Conservation (phyloP, 2,329 filamentous ascomycete genomes). For the Penicillium sp. region DNA sequence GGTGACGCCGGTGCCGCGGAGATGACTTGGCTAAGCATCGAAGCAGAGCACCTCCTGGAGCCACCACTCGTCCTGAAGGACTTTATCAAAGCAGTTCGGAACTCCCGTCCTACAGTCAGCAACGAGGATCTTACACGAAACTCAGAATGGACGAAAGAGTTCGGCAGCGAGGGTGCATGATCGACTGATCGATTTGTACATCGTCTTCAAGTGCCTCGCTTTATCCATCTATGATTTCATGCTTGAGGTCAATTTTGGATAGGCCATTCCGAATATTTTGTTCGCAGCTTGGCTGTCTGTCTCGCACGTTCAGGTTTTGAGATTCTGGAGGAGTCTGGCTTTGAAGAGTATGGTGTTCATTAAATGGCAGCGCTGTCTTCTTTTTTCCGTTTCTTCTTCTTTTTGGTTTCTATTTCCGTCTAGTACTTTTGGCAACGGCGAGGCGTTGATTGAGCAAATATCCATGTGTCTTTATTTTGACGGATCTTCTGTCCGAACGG, state of each 20-base stretch:
- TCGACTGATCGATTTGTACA: background rate
- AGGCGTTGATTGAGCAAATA: conserved; percentile 29
- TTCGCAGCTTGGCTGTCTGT: background rate
- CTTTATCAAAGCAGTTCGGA: conserved; percentile 88
- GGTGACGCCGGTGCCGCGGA: conserved; percentile 82
- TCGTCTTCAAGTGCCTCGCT: background rate
- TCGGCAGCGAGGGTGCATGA: conserved; percentile 82
- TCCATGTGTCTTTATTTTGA: conserved; percentile 15
- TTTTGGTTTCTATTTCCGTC: conserved; percentile 2
- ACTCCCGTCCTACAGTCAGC: conserved; percentile 85
- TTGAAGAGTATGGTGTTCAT: conserved; percentile 30
- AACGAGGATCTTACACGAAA: conserved; percentile 80
- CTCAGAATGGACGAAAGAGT: conserved; percentile 92
- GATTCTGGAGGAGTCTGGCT: background rate
- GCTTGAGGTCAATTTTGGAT: background rate
- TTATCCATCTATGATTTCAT: background rate
- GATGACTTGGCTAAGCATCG: conserved; percentile 89
- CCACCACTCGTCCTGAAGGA: conserved; percentile 86
- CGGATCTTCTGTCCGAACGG: background rate
- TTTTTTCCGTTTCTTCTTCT: conserved; percentile 3
- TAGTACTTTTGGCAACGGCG: conserved; percentile 24
- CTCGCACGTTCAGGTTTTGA: background rate
- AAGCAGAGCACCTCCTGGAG: conserved; percentile 79
- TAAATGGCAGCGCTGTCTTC: conserved; percentile 6
- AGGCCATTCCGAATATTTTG: background rate